A percentile compares a stretch with the other conserved stretches of the same genome.
Evolutionary conservation across 1,139 yeast species (phyloP).

Genomic region (Arxiozyma heterogenica): DNA sequence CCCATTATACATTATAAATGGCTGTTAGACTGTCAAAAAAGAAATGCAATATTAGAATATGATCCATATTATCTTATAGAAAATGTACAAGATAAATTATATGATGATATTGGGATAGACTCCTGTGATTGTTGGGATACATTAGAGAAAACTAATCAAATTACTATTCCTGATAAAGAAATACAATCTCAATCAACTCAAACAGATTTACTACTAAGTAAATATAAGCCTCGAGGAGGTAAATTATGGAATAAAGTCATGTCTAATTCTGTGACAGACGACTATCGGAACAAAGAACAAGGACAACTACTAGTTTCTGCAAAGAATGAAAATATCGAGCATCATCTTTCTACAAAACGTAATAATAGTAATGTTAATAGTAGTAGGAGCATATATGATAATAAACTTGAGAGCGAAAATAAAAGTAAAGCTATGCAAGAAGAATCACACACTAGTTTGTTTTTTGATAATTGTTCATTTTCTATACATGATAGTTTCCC

Average conservation of each 20-base stretch:
- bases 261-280: slow-evolving; percentile 1
- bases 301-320: background rate
- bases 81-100: slow-evolving; percentile 11
- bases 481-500: slow-evolving; percentile 15
- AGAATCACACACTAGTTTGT: background rate
- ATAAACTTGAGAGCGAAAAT: background rate
- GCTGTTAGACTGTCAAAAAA: slow-evolving; percentile 52
- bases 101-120: slow-evolving; percentile 31
- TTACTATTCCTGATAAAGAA: background rate
- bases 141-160: slow-evolving; percentile 11
- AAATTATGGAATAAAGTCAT: slow-evolving; percentile 23
- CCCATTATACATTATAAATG: slow-evolving; percentile 70
- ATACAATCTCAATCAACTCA: slow-evolving; percentile 5
- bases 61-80: slow-evolving; percentile 40
- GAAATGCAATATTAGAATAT: slow-evolving; percentile 52
- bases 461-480: slow-evolving; percentile 13
- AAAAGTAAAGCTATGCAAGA: background rate
- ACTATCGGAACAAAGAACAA: background rate
- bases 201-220: slow-evolving; percentile 7
- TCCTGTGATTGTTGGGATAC: slow-evolving; percentile 49
- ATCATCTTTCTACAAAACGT: background rate
- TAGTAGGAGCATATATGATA: background rate
- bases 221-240: slow-evolving; percentile 20
- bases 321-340: background rate
- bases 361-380: background rate